These are phyloP conservation scores for barley (Hordeum vulgare) DNA, from an alignment of 176 grass and related monocot genomes.

Conservation along the genomic window DNA sequence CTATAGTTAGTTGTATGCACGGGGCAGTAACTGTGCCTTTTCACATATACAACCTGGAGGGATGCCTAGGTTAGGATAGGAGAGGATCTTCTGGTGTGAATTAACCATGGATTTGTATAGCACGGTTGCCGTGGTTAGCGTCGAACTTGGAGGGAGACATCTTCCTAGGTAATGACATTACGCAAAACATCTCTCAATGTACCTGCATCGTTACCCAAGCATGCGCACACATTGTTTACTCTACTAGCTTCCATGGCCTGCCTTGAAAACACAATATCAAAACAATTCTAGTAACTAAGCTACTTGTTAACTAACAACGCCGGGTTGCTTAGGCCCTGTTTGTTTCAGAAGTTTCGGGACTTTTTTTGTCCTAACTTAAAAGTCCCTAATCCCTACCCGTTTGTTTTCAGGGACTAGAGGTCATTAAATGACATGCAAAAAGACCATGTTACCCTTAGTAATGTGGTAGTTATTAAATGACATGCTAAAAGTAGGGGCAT, in stretches of 20 bases:
- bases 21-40: not conserved
- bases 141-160: slow-evolving; percentile 18
- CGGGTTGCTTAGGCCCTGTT: no score
- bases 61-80: not conserved
- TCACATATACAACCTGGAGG: slow-evolving; percentile 9
- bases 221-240: not conserved
- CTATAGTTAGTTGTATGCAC: no score
- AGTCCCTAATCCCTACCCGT: no score
- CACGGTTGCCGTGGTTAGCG: slow-evolving; percentile 10
- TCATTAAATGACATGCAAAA: no score
- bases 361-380: no score
- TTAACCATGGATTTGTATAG: not conserved
- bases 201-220: slow-evolving; percentile 25
- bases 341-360: no score
- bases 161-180: slow-evolving; percentile 21
- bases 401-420: no score
- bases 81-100: not conserved
- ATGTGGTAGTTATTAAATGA: no score
- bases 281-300: not conserved
- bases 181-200: slow-evolving; percentile 33
- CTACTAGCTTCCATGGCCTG: not conserved
- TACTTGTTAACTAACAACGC: not conserved
- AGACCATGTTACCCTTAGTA: no score
- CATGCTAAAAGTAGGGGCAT: no score
- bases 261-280: slow-evolving; percentile 21